phyloP scores from a whole-genome alignment of 495 filamentous ascomycete species.

The Aspergillus diversus region DNA sequence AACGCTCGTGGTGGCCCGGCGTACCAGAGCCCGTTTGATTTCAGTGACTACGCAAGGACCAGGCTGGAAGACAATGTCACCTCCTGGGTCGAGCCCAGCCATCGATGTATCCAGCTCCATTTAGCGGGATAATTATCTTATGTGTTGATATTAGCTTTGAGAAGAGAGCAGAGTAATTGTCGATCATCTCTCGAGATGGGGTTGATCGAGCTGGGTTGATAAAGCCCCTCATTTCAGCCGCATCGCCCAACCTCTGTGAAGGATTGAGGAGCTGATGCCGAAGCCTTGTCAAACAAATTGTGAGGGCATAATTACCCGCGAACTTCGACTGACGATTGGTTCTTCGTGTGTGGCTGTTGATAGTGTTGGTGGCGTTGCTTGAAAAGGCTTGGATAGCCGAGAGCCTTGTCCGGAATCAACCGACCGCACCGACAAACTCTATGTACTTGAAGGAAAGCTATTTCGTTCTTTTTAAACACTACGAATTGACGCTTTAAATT shows the following conservation, averaged over 20 bases:
- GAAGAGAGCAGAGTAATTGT: no score
- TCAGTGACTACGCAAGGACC: slow-evolving; percentile 9
- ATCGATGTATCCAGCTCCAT: slow-evolving; percentile 19
- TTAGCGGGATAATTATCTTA: neutral
- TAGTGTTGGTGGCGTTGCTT: neutral
- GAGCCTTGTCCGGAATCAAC: no score
- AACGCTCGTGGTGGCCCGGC: neutral
- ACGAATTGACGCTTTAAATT: no score
- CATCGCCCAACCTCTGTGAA: neutral
- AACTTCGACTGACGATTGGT: neutral
- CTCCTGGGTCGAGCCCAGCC: slow-evolving; percentile 5
- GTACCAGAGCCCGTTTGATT: slow-evolving; percentile 2
- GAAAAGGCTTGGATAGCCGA: slow-evolving; percentile 5
- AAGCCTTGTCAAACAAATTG: neutral
- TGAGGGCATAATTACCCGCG: neutral
- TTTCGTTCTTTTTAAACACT: no score
- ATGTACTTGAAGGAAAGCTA: no score
- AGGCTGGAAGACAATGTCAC: slow-evolving; percentile 12
- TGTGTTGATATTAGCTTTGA: neutral
- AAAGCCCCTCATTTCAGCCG: neutral
- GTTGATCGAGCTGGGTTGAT: neutral
- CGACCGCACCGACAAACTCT: neutral
- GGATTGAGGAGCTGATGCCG: neutral
- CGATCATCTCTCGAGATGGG: neutral
- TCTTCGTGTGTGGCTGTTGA: neutral